phyloP scores from a whole-genome alignment of 495 filamentous ascomycete genomes.

The Aspergillus heteromorphus region DNA sequence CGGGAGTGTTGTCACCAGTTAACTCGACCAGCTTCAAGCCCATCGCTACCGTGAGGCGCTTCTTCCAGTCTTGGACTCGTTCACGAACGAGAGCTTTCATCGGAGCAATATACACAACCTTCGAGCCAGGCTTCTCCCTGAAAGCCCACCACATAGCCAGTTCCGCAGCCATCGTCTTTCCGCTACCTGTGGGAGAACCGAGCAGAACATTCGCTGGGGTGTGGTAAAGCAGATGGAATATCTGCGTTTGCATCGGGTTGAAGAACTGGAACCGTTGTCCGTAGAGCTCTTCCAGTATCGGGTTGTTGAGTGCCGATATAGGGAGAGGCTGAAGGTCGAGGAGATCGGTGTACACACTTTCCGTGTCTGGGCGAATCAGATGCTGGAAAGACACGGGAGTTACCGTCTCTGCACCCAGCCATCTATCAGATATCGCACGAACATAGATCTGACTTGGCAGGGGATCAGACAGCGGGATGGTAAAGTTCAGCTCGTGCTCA shows the following conservation, averaged over 20 bases:
- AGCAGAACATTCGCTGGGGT: slow-evolving; percentile 86
- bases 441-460: slow-evolving; percentile 94
- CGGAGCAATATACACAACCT: slow-evolving; percentile 97
- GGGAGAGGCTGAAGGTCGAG: slow-evolving; percentile 88
- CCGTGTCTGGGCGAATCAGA: slow-evolving; percentile 93
- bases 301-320: slow-evolving; percentile 81
- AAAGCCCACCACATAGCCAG: slow-evolving; percentile 99
- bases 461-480: slow-evolving; percentile 89
- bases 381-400: slow-evolving; percentile 95
- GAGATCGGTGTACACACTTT: slow-evolving; percentile 93
- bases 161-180: slow-evolving; percentile 94
- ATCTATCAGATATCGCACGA: slow-evolving; percentile 86
- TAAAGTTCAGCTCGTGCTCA: slow-evolving; percentile 96
- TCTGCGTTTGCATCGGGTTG: slow-evolving; percentile 98
- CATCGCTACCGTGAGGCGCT: slow-evolving; percentile 75
- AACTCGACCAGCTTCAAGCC: slow-evolving; percentile 90
- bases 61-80: slow-evolving; percentile 91
- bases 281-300: slow-evolving; percentile 82
- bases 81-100: slow-evolving; percentile 99
- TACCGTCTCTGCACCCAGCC: slow-evolving; percentile 96
- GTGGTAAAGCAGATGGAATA: slow-evolving; percentile 94
- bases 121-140: slow-evolving; percentile 88
- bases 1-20: slow-evolving; percentile 97
- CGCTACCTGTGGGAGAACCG: slow-evolving; percentile 94
- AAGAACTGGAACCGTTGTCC: slow-evolving; percentile 86